Percentiles rank a stretch among this genome's conserved stretches.
Conservation (phyloP, 2,329 filamentous ascomycete genomes). For the Chaetothyriales sp. region DNA sequence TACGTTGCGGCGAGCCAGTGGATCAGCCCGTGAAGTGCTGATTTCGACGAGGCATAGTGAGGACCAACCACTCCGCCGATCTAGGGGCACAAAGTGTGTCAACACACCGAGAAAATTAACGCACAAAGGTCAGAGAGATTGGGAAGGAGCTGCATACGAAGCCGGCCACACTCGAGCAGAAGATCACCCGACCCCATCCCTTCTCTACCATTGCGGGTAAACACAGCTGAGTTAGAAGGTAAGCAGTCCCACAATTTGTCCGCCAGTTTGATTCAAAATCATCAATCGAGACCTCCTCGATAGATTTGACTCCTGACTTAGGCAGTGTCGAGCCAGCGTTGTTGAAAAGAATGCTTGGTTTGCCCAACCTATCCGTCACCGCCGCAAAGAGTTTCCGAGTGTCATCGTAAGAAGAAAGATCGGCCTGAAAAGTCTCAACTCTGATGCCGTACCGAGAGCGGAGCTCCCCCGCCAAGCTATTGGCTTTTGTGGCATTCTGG, state of each 20-base stretch:
- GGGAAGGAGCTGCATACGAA: conserved; percentile 39
- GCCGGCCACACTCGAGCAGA: conserved; percentile 50
- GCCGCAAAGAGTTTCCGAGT: conserved; percentile 22
- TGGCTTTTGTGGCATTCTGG: conserved; percentile 21
- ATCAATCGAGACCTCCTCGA: conserved; percentile 47
- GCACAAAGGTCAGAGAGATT: too few relatives aligned
- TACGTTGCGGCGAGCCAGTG: conserved; percentile 33
- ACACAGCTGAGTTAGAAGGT: conserved; percentile 47
- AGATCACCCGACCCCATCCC: conserved; percentile 50
- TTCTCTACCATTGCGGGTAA: conserved; percentile 47
- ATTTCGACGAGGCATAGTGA: conserved; percentile 24
- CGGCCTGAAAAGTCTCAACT: conserved; percentile 24
- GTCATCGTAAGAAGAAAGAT: conserved; percentile 26
- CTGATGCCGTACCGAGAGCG: conserved; percentile 18
- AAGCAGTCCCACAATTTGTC: conserved; percentile 49
- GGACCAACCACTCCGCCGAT: conserved; percentile 15
- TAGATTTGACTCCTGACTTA: conserved; percentile 33
- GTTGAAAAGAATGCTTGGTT: conserved; percentile 30
- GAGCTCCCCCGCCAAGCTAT: conserved; percentile 22
- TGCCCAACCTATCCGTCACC: conserved; percentile 22
- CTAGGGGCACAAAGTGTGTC: conserved; percentile 6
- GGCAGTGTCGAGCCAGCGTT: conserved; percentile 47
- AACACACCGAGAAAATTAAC: conserved; percentile 9
- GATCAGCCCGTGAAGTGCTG: conserved; percentile 34
- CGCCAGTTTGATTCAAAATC: conserved; percentile 52